Evolutionary conservation across 148 eudicot species (phyloP).

Genomic region (Bassia scoparia): DNA sequence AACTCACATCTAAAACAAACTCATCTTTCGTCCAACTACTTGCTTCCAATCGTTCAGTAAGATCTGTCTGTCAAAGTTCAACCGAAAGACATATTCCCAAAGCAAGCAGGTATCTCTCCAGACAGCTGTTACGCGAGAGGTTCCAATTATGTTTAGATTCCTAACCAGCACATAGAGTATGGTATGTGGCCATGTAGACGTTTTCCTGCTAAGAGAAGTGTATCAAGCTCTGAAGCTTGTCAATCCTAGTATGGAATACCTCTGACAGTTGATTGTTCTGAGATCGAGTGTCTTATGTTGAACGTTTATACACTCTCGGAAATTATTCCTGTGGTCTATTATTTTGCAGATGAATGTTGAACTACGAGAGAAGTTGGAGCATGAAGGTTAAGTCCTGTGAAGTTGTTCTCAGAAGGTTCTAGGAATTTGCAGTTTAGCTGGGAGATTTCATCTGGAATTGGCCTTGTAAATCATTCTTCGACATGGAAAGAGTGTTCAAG

Average conservation of each 20-base stretch:
- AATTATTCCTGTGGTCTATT: not conserved
- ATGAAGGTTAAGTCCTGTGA: slow-evolving; percentile 18
- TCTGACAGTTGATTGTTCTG: slow-evolving; percentile 16
- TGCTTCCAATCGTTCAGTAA: not conserved
- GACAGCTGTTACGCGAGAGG: slow-evolving; percentile 12
- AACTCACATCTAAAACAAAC: not conserved
- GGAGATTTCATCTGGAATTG: not conserved
- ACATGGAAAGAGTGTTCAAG: not conserved
- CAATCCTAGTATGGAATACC: slow-evolving; percentile 22
- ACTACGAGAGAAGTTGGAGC: not conserved
- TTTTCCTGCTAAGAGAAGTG: not conserved
- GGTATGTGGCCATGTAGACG: slow-evolving; percentile 6
- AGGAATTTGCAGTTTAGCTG: not conserved
- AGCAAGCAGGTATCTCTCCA: slow-evolving; percentile 10
- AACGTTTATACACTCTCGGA: not conserved
- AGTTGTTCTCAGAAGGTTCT: slow-evolving; percentile 16
- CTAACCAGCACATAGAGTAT: not conserved
- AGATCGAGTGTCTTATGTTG: slow-evolving; percentile 9
- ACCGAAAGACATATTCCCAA: slow-evolving; percentile 10
- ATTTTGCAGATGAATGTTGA: not conserved
- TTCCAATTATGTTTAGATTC: slow-evolving; percentile 2
- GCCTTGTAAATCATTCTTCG: slow-evolving; percentile 5
- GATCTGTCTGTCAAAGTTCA: not conserved
- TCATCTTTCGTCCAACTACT: not conserved
- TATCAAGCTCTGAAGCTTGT: not conserved